phyloP scores from a whole-genome alignment of 352 stramenopile genomes.

The Elongisporangium anandrum region DNA sequence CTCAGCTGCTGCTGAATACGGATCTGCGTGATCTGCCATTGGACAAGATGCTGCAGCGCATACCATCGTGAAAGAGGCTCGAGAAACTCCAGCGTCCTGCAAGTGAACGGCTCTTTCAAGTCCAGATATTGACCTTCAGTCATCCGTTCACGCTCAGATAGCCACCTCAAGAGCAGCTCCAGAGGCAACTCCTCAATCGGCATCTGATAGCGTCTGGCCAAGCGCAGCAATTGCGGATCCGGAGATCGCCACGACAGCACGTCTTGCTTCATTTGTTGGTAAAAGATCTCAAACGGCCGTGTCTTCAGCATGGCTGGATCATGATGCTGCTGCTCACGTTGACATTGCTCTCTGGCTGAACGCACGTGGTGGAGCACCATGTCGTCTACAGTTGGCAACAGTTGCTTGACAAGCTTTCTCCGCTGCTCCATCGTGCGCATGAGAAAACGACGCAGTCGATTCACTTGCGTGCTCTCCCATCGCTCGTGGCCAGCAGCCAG shows the following conservation, averaged over 20 bases:
- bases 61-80: slow-evolving; percentile 25
- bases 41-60: slow-evolving; percentile 19
- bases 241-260: slow-evolving; percentile 29
- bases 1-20: slow-evolving; percentile 24
- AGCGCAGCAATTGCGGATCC: slow-evolving; percentile 14
- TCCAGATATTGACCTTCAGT: slow-evolving; percentile 18
- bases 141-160: slow-evolving; percentile 7
- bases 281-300: neutral
- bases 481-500: slow-evolving; percentile 4
- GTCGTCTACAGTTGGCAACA: neutral
- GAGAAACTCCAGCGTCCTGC: slow-evolving; percentile 25
- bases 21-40: slow-evolving; percentile 17
- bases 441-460: slow-evolving; percentile 1
- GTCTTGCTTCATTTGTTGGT: slow-evolving; percentile 15
- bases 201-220: slow-evolving; percentile 22
- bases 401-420: slow-evolving; percentile 1
- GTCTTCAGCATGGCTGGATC: neutral
- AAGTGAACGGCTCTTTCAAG: slow-evolving; percentile 22
- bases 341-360: neutral
- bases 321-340: neutral
- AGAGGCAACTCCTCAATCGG: slow-evolving; percentile 22
- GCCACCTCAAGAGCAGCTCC: slow-evolving; percentile 25
- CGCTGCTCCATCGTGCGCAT: neutral
- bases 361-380: neutral
- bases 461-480: slow-evolving; percentile 3